Base-by-base conservation (phyloP, 345 rosid genomes). In the Brassica incana region DNA sequence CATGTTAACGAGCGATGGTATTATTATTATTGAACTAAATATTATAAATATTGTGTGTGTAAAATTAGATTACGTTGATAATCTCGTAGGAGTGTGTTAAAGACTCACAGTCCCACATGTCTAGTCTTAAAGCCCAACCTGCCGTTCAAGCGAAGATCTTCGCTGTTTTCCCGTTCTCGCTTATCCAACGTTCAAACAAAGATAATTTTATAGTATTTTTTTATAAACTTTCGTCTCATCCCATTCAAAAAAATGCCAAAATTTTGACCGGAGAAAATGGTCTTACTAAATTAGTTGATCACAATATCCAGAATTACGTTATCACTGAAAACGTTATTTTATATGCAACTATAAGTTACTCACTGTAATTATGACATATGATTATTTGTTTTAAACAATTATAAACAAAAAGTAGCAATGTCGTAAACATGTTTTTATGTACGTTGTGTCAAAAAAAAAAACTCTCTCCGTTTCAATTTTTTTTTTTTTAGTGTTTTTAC, bases 61-160 rank as follows among this genome's bases (percentile, higher is more conserved):
- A 33, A 73, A 48, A 45, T 73, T n/a, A 65, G 58, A 68, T 35
- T 79, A 61, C 3, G 64, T 73, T 73, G 74, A 67, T 63, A 78
- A 78, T 66, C 64, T 73, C 68, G 78, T 67, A 67, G 73, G 45
- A 60, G 67, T 59, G 73, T 72, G 69, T 71, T 76, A 76, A 67
- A 58, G 74, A 67, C 30, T 76, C 73, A 73, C 50, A 74, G 76
- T 75, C 80, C 83, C 83, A 75, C 83, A 80, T 80, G 80, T 68
- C 74, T 73, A 63, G 66, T 72, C 65, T 65, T 61, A 81, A 82
- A 68, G 23, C 65, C 83, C 69, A 71, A 68, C 79, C 69, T 84
- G 83, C 86, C 86, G 83, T 86, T 84, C 84, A 88, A 85, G 90
- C 76, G 76, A 78, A 87, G 75, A 76, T 80, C 48, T 77, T 73